A percentile compares a stretch with the other conserved stretches of the same genome.
phyloP scores from a whole-genome alignment of 2,329 filamentous ascomycete species.

The Blastomyces silverae region DNA sequence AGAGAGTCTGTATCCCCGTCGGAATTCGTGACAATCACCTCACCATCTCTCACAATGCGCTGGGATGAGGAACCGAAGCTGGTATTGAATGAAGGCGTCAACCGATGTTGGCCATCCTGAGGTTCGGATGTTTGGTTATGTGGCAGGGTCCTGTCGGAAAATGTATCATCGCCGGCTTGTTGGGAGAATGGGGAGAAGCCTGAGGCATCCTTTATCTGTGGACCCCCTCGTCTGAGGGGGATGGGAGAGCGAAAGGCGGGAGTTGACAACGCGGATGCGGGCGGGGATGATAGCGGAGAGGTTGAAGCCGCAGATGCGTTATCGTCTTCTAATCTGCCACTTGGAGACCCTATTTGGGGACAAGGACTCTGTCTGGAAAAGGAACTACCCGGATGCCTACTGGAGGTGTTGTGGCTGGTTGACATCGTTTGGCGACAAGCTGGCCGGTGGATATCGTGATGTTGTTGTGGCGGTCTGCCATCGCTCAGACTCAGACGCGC shows the following conservation, averaged over 20 bases:
- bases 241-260: slow-evolving; percentile 5
- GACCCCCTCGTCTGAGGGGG: background rate
- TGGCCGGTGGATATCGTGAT: background rate
- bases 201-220: background rate
- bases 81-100: slow-evolving; percentile 15
- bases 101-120: background rate
- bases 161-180: background rate
- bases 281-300: slow-evolving; percentile 9
- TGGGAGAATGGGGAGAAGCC: background rate
- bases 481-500: background rate
- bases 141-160: background rate
- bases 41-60: slow-evolving; percentile 46
- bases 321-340: background rate
- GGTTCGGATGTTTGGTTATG: background rate
- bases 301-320: background rate
- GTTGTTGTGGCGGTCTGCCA: background rate
- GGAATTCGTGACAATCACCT: slow-evolving; percentile 55
- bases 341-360: background rate
- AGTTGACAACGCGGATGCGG: slow-evolving; percentile 1
- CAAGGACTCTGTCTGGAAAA: background rate
- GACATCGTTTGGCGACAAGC: slow-evolving; percentile 7
- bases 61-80: slow-evolving; percentile 18
- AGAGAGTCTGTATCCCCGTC: slow-evolving; percentile 61
- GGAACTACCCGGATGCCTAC: background rate
- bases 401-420: background rate